Evolutionary conservation across 2,329 filamentous ascomycete species (phyloP), one percentile per base, ranked within the genome.

Genomic region (Fusarium sp.): DNA sequence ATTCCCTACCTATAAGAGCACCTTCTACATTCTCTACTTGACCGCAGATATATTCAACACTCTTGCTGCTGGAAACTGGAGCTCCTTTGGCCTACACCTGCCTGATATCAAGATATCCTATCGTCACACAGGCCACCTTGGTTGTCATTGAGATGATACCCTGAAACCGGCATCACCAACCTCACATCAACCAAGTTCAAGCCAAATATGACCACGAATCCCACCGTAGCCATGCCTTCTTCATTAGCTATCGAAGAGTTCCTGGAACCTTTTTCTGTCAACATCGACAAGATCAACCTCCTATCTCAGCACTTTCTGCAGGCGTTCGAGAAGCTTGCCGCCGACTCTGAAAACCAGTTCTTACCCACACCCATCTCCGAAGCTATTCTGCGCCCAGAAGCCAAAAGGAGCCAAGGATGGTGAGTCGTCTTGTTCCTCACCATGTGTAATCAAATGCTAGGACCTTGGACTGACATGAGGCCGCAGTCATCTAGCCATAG

Each of bases 301-400:
- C 80, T 90, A 47, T 84, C 87, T 7, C 77, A 75, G 38, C 81
- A 81, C 49, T 82, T 90, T 43, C 77, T 80, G 52, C 67, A 72
- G 14, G 84, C 80, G 24, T 90, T 88, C 70, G 77, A 75, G 22
- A 72, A 78, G 8, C 79, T 90, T 45, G 85, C 88, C 22, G 83
- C 84, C 57, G 77, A 87, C 36, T 87, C 87, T 2, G 62, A 77
- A 22, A 79, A 85, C 39, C 88, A 90, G 73, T 90, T 90, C 71
- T 76, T 90, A 34, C 82, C 87, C 13, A 90, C 88, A 5, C 88
- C 88, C 46, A 88, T 90, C 69, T 87, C 86, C 5, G 87, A 89
- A 67, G 84, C 85, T 8, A 84, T 90, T 54, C 74, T 90, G 65
- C 81, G 84, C 38, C 86, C 85, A 13, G 78, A 81, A 13, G 78